phyloP scores from a whole-genome alignment of 176 grass and related monocot genomes.

The Leersia perrieri region DNA sequence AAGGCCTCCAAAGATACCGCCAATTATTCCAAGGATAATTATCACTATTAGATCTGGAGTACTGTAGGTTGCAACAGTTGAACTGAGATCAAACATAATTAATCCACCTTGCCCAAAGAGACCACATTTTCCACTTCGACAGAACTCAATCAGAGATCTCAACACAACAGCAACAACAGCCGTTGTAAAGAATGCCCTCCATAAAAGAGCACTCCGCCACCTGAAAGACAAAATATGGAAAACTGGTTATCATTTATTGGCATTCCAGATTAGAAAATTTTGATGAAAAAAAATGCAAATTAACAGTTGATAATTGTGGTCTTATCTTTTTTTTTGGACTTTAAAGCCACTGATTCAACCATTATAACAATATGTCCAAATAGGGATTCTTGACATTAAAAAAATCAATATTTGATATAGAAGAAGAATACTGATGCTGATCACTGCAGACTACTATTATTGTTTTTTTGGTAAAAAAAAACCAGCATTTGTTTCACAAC shows the following conservation, averaged over 20 bases:
- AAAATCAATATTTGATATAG: conserved; percentile 3
- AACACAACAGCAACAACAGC: conserved; percentile 81
- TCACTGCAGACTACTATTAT: not conserved
- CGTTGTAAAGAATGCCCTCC: conserved; percentile 93
- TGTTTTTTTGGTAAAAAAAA: not conserved
- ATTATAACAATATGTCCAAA: conserved; percentile 8
- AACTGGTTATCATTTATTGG: not conserved
- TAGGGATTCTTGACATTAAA: not conserved
- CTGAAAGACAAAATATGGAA: conserved; percentile 36
- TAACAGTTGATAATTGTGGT: conserved; percentile 3
- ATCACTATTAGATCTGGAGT: conserved; percentile 66
- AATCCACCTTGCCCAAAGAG: conserved; percentile 85
- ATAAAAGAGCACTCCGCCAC: conserved; percentile 92
- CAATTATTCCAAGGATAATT: conserved; percentile 70
- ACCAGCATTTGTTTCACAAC: not conserved
- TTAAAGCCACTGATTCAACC: not conserved
- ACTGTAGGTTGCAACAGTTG: conserved; percentile 49
- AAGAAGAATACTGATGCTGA: not conserved
- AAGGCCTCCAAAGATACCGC: conserved; percentile 76
- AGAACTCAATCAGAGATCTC: conserved; percentile 67
- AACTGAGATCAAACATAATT: conserved; percentile 95
- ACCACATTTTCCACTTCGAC: conserved; percentile 72
- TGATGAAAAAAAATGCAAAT: not conserved
- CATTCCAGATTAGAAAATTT: not conserved
- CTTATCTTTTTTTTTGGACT: not conserved